Evolutionary conservation across 495 filamentous ascomycete genomes (phyloP).

Genomic region (Penicillium goetzii): DNA sequence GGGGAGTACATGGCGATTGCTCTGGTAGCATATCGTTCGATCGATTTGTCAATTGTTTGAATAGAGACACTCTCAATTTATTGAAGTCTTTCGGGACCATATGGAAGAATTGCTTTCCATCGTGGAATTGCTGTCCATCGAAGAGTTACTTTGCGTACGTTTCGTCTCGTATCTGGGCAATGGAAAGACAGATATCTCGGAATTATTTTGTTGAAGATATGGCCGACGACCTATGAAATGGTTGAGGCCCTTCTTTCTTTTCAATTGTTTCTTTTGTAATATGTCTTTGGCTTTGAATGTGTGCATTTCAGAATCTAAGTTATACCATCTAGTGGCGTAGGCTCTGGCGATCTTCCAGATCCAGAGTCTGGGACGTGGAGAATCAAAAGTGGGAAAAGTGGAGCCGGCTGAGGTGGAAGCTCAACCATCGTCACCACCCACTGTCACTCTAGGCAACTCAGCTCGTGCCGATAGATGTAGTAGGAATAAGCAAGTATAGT

Average conservation of each 20-base stretch:
- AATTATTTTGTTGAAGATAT: no score
- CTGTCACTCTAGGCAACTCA: slow-evolving; percentile 10
- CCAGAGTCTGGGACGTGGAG: slow-evolving; percentile 18
- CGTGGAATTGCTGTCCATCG: no score
- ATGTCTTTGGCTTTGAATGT: not conserved
- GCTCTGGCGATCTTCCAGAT: slow-evolving; percentile 12
- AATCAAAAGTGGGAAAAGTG: slow-evolving; percentile 20
- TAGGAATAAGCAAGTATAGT: not conserved
- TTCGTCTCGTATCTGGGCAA: no score
- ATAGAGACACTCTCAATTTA: no score
- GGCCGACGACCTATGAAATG: no score
- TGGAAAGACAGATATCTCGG: no score
- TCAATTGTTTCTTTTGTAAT: not conserved
- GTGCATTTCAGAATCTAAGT: not conserved
- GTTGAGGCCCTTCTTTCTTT: no score
- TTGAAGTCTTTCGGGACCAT: no score
- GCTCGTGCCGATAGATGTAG: not conserved
- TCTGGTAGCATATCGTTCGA: no score
- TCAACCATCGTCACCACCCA: slow-evolving; percentile 9
- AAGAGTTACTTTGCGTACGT: no score
- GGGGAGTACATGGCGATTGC: not conserved
- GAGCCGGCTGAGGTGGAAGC: slow-evolving; percentile 29
- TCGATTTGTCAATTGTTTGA: no score
- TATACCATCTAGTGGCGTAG: not conserved
- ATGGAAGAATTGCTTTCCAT: no score